phyloP scores from a whole-genome alignment of 495 filamentous ascomycete genomes.

The Evernia prunastri region DNA sequence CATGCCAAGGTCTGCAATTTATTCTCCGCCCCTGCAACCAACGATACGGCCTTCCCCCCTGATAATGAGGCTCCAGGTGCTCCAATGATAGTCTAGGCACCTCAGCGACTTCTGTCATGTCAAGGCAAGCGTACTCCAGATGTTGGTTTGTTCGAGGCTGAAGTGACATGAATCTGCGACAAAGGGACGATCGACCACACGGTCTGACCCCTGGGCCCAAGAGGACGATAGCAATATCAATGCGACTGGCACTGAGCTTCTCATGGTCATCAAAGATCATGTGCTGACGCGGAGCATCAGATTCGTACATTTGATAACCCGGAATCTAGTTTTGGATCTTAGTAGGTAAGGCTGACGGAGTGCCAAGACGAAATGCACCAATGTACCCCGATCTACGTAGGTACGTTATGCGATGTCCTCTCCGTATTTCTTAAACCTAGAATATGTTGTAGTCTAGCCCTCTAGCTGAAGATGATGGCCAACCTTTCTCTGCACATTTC shows the following conservation, averaged over 20 bases:
- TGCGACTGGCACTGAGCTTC: constrained; percentile 2
- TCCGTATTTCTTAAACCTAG: no score
- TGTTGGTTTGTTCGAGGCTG: constrained; percentile 14
- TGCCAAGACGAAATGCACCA: neutral
- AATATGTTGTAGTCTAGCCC: no score
- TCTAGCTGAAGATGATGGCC: no score
- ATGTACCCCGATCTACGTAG: no score
- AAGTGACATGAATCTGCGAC: constrained; percentile 8
- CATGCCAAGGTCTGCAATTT: neutral
- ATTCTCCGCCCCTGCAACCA: neutral
- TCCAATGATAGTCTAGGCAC: neutral
- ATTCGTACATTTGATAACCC: neutral
- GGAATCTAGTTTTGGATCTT: constrained; percentile 3
- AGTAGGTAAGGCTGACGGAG: constrained; percentile 15
- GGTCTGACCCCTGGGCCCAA: neutral
- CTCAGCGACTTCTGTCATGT: constrained; percentile 7
- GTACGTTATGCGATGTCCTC: no score
- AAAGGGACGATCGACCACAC: neutral
- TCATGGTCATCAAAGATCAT: neutral
- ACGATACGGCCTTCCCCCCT: neutral
- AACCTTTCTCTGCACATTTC: neutral
- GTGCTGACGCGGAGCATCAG: neutral
- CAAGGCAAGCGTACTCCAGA: constrained; percentile 17
- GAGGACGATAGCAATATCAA: neutral
- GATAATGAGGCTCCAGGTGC: neutral